These are phyloP conservation scores for Claviceps paspali DNA, from an alignment of 2,329 filamentous ascomycete genomes.

Conservation along the genomic window DNA sequence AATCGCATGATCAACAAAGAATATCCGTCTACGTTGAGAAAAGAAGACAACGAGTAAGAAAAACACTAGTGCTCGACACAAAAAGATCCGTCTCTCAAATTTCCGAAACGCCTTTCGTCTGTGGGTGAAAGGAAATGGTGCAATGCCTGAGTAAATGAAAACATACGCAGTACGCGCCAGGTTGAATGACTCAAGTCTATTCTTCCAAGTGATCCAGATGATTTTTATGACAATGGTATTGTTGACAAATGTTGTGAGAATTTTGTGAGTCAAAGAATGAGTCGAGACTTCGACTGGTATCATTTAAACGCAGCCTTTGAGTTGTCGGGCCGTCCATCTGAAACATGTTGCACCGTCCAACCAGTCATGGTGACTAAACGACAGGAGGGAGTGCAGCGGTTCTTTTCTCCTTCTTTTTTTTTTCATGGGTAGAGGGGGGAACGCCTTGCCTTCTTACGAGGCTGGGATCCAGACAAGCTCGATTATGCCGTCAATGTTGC, in stretches of 20 bases:
- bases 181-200: constrained; percentile 1
- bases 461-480: constrained; percentile 40
- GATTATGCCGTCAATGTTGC: constrained; percentile 36
- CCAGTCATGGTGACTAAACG: too few relatives aligned
- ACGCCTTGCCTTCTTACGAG: too few relatives aligned
- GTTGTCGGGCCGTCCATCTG: too few relatives aligned
- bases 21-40: not conserved
- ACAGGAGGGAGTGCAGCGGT: not conserved
- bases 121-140: not conserved
- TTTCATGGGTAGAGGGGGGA: too few relatives aligned
- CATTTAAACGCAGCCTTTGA: too few relatives aligned
- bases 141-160: constrained; percentile 1
- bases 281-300: not conserved
- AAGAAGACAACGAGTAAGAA: not conserved
- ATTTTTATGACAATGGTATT: too few relatives aligned
- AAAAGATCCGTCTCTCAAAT: not conserved
- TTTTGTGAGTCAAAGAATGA: not conserved
- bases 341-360: too few relatives aligned
- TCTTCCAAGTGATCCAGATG: not conserved
- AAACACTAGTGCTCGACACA: not conserved
- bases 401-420: too few relatives aligned
- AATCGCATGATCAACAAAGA: too few relatives aligned
- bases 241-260: too few relatives aligned
- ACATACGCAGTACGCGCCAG: constrained; percentile 2
- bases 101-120: constrained; percentile 6